Evolutionary conservation across 2,329 filamentous ascomycete genomes (phyloP), one percentile per base, ranked within the genome.

Genomic region (Monosporascus sp.): DNA sequence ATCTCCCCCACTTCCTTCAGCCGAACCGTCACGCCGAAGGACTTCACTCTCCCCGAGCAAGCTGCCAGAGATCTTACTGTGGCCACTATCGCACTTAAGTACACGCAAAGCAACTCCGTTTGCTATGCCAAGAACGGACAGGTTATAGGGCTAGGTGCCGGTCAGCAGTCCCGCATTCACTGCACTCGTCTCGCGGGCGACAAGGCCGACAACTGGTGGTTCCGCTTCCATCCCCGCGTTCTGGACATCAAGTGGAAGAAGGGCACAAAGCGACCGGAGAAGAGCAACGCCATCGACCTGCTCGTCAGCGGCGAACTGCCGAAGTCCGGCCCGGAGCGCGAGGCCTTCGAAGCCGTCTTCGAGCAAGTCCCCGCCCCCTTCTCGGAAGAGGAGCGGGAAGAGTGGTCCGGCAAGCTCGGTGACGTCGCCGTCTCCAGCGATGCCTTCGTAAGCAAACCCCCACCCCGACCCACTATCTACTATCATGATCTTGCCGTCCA

Each of bases 191-290:
- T 99, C 50, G 94, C 94, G 11, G 94, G 94, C 56, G 93, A 97
- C 79, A 99, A 99, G 81, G 91, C 92, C 48, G 94, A 99, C 74
- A 97, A 96, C 80, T 97, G 93, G 93, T 99, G 93, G 94, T 88
- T 99, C 80, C 89, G 94, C 66, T 97, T 97, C 85, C 89, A 97
- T 78, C 87, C 90, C 63, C 87, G 90, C 51, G 89, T 94, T 14
- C 81, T 97, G 49, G 80, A 78, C 68, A 87, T 99, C 71, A 89
- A 93, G 78, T 99, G 91, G 90, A 97, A 96, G 82, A 93, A 94
- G 78, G 93, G 94, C 65, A 91, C 89, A 68, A 97, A 97, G 85
- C 86, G 94, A 54, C 83, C 94, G 47, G 93, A 97, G 72, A 99
- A 97, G 84, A 95, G 89, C 78, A 99, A 99, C 71, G 93, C 92